Evolutionary conservation across 257 asterid species (phyloP).

Genomic region (Primulina eburnea): DNA sequence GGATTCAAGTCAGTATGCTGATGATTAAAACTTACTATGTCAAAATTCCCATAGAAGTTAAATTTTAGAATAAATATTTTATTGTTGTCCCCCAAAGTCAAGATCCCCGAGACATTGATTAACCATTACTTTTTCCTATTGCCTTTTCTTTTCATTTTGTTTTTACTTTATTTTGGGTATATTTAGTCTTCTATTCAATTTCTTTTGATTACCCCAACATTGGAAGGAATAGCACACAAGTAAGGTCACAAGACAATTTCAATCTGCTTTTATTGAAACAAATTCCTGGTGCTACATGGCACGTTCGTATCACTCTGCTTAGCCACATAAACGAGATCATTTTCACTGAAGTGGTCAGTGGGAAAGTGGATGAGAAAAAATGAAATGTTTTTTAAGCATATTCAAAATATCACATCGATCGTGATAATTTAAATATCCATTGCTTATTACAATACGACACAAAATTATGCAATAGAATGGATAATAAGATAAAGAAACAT

Average conservation of each 20-base stretch:
- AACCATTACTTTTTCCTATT: not conserved
- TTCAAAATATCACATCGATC: not conserved
- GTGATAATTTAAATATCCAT: not conserved
- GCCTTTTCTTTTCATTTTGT: not conserved
- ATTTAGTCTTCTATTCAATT: not conserved
- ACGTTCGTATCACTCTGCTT: not conserved
- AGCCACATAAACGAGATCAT: not conserved
- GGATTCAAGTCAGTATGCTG: constrained; percentile 7
- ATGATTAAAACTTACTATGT: not conserved
- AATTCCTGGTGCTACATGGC: not conserved
- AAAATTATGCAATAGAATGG: not conserved
- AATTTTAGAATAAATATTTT: not conserved
- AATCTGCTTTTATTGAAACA: too few species aligned
- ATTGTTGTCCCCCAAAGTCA: not conserved
- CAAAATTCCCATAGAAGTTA: not conserved
- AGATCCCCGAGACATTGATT: not conserved
- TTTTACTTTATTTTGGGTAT: not conserved
- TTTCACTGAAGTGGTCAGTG: not conserved
- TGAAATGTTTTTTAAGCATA: not conserved
- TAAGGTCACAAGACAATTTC: not conserved
- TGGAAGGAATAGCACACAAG: not conserved
- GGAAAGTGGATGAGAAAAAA: not conserved
- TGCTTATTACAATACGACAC: not conserved
- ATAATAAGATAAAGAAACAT: not conserved
- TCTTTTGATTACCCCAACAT: not conserved